phyloP scores from a whole-genome alignment of 1,139 yeast species.

The Protomyces inundatus region DNA sequence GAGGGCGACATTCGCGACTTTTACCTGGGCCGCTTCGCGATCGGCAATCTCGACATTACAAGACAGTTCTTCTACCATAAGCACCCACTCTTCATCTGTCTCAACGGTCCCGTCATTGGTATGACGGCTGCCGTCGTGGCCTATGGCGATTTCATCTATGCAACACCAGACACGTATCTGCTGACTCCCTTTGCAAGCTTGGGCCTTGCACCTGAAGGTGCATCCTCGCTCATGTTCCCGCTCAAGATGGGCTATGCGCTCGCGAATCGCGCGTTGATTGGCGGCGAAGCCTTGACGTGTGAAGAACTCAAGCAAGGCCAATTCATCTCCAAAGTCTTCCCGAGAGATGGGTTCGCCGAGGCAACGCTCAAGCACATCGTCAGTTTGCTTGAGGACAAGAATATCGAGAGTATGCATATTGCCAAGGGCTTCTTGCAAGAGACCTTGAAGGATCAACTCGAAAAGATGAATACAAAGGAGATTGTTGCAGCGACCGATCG shows the following conservation, averaged over 20 bases:
- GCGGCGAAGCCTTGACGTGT: slow-evolving; percentile 62
- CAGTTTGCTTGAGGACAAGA: slow-evolving; percentile 60
- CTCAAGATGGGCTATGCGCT: slow-evolving; percentile 67
- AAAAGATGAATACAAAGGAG: slow-evolving; percentile 10
- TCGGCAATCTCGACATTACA: slow-evolving; percentile 66
- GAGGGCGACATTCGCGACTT: slow-evolving; percentile 38
- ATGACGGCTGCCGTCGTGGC: slow-evolving; percentile 68
- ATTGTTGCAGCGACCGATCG: slow-evolving; percentile 16
- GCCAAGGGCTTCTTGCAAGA: slow-evolving; percentile 12
- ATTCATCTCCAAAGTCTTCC: slow-evolving; percentile 55
- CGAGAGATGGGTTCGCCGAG: slow-evolving; percentile 38
- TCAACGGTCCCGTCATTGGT: slow-evolving; percentile 88
- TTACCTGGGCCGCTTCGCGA: slow-evolving; percentile 58
- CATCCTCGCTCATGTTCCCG: slow-evolving; percentile 62
- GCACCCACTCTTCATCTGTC: slow-evolving; percentile 66
- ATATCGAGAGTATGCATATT: slow-evolving; percentile 7
- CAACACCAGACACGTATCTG: slow-evolving; percentile 57
- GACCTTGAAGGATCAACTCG: slow-evolving; percentile 2
- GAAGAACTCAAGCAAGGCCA: slow-evolving; percentile 56
- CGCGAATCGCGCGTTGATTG: slow-evolving; percentile 67
- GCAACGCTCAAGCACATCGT: slow-evolving; percentile 45
- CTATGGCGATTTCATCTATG: slow-evolving; percentile 70
- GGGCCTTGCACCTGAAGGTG: slow-evolving; percentile 83
- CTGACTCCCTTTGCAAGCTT: slow-evolving; percentile 76
- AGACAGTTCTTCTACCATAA: slow-evolving; percentile 65